phyloP scores from a whole-genome alignment of 768 basidiomycete species.

The Hericium coralloides region DNA sequence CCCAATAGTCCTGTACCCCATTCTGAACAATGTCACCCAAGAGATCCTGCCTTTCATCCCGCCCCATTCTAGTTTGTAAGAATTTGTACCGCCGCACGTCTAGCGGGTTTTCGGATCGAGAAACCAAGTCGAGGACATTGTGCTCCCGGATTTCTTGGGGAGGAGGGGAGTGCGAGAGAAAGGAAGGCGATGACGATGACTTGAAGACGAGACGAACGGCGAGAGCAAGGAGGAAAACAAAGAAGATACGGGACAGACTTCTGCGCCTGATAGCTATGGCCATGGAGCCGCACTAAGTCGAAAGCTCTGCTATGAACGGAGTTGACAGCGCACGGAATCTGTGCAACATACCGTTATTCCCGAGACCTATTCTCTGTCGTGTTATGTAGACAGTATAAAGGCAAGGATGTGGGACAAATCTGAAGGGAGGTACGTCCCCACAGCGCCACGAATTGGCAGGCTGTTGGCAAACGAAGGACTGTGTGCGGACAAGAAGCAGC shows the following conservation, averaged over 20 bases:
- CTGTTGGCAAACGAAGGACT: no score
- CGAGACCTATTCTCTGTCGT: no score
- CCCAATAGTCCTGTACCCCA: constrained; percentile 86
- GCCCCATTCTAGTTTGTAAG: constrained; percentile 78
- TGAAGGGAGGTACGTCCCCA: no score
- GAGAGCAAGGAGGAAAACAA: constrained; percentile 26
- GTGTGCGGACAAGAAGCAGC: no score
- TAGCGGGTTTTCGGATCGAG: constrained; percentile 62
- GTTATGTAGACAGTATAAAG: no score
- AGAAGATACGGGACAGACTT: constrained; percentile 34
- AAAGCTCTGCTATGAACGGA: no score
- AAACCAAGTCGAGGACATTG: constrained; percentile 58
- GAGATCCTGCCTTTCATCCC: constrained; percentile 78
- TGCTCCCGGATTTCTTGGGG: constrained; percentile 42
- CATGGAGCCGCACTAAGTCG: background rate
- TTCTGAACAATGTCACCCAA: constrained; percentile 66
- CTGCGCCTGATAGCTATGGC: constrained; percentile 33
- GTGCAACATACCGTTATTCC: no score
- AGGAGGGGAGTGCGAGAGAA: constrained; percentile 17
- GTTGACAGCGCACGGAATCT: no score
- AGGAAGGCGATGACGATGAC: constrained; percentile 19
- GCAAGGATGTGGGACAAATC: no score
- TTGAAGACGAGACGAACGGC: constrained; percentile 31
- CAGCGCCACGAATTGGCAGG: no score
- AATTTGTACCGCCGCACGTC: constrained; percentile 88